Conservation (phyloP, 2,329 filamentous ascomycete species). For the Aspergillus ruber region DNA sequence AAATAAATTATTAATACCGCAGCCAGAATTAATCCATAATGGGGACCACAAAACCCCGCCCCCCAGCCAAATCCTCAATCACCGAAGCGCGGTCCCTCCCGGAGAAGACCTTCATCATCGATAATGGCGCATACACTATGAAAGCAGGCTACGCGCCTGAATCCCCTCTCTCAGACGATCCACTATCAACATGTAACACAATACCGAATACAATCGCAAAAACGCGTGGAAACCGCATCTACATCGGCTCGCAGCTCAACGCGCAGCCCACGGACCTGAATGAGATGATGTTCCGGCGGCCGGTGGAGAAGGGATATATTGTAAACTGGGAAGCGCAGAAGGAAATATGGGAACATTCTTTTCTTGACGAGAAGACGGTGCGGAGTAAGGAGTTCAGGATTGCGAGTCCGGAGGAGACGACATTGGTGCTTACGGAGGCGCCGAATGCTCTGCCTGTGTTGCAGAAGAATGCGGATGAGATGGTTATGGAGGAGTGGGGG, state of each 20-base stretch:
- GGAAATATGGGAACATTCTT: conserved; percentile 88
- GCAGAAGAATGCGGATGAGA: conserved; percentile 88
- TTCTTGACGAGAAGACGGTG: conserved; percentile 65
- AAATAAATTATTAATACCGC: background rate
- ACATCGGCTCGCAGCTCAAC: conserved; percentile 68
- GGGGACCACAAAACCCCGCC: conserved; percentile 30
- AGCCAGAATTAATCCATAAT: conserved; percentile 10
- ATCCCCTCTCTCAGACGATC: conserved; percentile 23
- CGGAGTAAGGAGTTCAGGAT: conserved; percentile 40
- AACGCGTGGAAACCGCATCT: conserved; percentile 69
- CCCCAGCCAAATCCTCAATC: conserved; percentile 47
- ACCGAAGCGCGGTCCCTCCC: conserved; percentile 48
- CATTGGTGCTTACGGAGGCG: conserved; percentile 76
- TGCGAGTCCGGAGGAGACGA: conserved; percentile 68
- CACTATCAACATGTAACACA: conserved; percentile 50
- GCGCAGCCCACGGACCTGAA: conserved; percentile 79
- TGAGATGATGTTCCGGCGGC: conserved; percentile 77
- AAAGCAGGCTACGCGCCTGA: conserved; percentile 73
- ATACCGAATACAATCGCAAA: conserved; percentile 88
- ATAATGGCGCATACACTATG: conserved; percentile 87
- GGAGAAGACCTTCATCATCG: conserved; percentile 70
- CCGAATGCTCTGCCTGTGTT: conserved; percentile 74
- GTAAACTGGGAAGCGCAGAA: conserved; percentile 96
- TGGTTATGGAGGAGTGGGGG: conserved; percentile 94
- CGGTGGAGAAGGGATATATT: conserved; percentile 88